phyloP scores from a whole-genome alignment of 257 asterid species.

The Solanum clarkiae region DNA sequence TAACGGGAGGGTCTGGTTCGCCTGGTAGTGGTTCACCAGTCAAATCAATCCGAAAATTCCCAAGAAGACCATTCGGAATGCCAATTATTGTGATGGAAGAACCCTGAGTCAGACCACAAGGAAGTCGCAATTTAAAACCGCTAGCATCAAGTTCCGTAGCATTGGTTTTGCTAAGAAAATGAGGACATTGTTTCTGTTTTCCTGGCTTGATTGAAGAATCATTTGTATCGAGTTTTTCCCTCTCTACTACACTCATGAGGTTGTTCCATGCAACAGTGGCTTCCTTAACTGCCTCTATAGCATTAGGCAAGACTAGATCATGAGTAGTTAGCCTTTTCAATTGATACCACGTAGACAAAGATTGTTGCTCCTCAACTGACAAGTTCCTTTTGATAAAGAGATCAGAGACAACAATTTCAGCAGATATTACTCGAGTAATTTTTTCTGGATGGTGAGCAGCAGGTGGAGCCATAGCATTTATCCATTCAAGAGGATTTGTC shows the following conservation, averaged over 20 bases:
- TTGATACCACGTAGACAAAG: conserved; percentile 69
- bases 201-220: conserved; percentile 52
- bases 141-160: conserved; percentile 50
- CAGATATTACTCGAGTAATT: conserved; percentile 40
- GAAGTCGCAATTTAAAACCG: conserved; percentile 58
- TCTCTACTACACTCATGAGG: conserved; percentile 58
- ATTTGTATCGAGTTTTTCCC: conserved; percentile 51
- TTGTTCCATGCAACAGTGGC: conserved; percentile 75
- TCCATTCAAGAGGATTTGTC: conserved; percentile 91
- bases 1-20: conserved; percentile 94
- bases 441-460: conserved; percentile 39
- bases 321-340: conserved; percentile 39
- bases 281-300: conserved; percentile 72
- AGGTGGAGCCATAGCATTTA: conserved; percentile 39
- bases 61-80: conserved; percentile 89
- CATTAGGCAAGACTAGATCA: conserved; percentile 74
- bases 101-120: conserved; percentile 96
- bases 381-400: conserved; percentile 45
- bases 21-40: conserved; percentile 95
- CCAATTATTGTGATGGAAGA: conserved; percentile 93
- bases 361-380: conserved; percentile 41
- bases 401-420: conserved; percentile 28
- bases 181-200: conserved; percentile 94
- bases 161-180: conserved; percentile 74
- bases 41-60: conserved; percentile 71